Evolutionary conservation across 257 asterid species (phyloP).

Genomic region (Nicotiana otophora): DNA sequence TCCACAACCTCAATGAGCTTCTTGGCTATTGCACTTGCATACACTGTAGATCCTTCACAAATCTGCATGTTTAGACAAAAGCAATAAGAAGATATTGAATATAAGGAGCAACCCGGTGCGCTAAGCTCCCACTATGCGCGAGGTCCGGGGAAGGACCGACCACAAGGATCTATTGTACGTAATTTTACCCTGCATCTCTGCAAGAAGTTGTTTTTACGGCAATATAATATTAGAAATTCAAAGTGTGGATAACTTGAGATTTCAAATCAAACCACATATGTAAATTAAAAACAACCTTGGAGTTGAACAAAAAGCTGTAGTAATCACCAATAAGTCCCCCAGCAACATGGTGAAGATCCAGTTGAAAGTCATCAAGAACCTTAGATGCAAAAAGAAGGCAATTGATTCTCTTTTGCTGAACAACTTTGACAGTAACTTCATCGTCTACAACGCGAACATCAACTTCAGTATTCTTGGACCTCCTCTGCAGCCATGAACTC

Average conservation of each 20-base stretch:
- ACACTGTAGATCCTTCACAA: conserved; percentile 77
- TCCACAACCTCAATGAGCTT: conserved; percentile 81
- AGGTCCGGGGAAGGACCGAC: no score
- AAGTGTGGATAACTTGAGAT: neutral
- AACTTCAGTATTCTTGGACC: conserved; percentile 70
- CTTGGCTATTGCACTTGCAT: conserved; percentile 85
- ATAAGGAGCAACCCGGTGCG: no score
- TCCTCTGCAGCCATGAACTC: conserved; percentile 91
- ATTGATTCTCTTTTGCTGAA: conserved; percentile 82
- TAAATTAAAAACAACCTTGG: conserved; percentile 43
- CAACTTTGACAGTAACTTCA: conserved; percentile 80
- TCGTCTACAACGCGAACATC: conserved; percentile 78
- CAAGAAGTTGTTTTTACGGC: no score
- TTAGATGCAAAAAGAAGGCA: conserved; percentile 66
- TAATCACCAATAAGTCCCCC: conserved; percentile 90
- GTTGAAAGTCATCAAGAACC: conserved; percentile 75
- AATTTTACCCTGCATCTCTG: no score
- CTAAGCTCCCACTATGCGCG: no score
- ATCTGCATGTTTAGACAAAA: conserved; percentile 41
- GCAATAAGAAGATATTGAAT: no score
- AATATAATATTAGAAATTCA: neutral
- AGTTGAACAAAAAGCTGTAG: conserved; percentile 71
- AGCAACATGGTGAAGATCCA: conserved; percentile 87
- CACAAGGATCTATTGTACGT: no score
- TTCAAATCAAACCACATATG: neutral